Evolutionary conservation across 2,329 filamentous ascomycete genomes (phyloP).

Genomic region (Pseudogymnoascus sp.): DNA sequence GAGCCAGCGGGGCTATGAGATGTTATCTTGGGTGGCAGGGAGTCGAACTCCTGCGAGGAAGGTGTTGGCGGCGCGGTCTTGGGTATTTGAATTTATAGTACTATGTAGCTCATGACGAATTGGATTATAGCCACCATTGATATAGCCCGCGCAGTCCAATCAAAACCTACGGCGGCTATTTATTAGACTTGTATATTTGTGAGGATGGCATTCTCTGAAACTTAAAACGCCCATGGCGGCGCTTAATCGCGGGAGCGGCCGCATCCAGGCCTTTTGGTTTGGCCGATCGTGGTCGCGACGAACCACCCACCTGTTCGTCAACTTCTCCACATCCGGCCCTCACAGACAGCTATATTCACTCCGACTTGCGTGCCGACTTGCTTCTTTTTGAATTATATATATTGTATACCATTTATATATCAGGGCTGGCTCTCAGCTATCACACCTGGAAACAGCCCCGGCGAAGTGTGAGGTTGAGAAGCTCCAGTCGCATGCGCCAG

Average conservation of each 20-base stretch:
- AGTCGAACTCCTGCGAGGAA: background rate
- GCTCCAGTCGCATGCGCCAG: background rate
- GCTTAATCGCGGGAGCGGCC: constrained; percentile 6
- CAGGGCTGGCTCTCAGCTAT: background rate
- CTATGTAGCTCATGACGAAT: background rate
- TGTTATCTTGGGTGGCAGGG: background rate
- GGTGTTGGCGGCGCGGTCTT: background rate
- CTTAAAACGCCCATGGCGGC: constrained; percentile 2
- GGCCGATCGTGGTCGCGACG: constrained; percentile 1
- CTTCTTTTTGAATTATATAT: background rate
- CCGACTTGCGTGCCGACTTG: background rate
- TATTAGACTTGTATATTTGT: background rate
- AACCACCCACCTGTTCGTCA: background rate
- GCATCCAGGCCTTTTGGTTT: background rate
- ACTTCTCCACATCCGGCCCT: background rate
- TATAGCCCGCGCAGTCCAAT: background rate
- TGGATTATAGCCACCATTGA: background rate
- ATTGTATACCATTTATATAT: background rate
- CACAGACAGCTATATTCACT: background rate
- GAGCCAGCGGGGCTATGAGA: constrained; percentile 27
- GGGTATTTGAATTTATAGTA: background rate
- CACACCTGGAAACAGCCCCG: background rate
- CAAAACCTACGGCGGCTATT: background rate
- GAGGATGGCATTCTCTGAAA: background rate
- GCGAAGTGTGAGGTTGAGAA: background rate